Conservation (phyloP, 805 yeast genomes). For the Candida sanyiensis region DNA sequence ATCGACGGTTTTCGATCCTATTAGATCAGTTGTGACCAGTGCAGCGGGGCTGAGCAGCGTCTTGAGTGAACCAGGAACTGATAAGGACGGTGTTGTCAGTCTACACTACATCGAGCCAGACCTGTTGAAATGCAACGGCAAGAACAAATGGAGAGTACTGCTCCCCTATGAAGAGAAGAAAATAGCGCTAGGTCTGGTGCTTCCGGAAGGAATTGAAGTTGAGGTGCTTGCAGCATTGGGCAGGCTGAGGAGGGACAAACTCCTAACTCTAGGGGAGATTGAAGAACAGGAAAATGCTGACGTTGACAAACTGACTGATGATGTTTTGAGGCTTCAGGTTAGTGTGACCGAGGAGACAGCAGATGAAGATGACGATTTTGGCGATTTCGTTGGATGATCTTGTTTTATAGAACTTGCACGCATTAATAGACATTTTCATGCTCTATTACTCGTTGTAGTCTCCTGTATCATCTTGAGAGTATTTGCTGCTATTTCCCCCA, state of each 20-base stretch:
- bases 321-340: background rate
- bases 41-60: background rate
- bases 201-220: conserved; percentile 2
- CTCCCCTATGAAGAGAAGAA: conserved; percentile 27
- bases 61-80: no score
- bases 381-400: conserved; percentile 20
- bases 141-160: conserved; percentile 31
- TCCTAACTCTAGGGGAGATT: background rate
- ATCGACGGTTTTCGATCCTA: conserved; percentile 26
- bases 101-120: conserved; percentile 4
- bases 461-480: background rate
- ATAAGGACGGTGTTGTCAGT: background rate
- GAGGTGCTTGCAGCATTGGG: conserved; percentile 3
- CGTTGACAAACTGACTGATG: background rate
- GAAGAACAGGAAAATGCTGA: conserved; percentile 1
- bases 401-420: background rate
- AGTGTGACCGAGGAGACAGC: conserved; percentile 3
- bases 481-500: no score
- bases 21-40: background rate
- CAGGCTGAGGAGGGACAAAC: conserved; percentile 4
- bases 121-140: conserved; percentile 2
- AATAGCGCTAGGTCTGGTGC: conserved; percentile 37
- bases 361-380: conserved; percentile 23
- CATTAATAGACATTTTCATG: no score
- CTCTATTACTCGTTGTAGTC: no score